Evolutionary conservation across 352 stramenopile species (phyloP), one percentile per base, ranked within the genome.

Genomic region (Discostella stelligera): DNA sequence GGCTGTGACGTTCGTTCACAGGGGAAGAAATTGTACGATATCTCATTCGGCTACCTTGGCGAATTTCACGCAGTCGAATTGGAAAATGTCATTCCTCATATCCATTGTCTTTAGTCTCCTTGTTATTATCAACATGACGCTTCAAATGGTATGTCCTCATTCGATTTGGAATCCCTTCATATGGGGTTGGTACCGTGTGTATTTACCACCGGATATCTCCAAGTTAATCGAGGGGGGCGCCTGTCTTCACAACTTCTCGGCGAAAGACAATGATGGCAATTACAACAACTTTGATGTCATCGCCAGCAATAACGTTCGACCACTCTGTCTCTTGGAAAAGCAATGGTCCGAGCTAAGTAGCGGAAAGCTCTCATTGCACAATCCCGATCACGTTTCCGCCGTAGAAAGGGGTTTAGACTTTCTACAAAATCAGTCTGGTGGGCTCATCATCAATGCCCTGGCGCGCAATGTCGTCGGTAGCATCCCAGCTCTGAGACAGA

Each of bases 381-480:
- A 80, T 49, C 60, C 60, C 5, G 65, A 80, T 10, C 74, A 86
- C 65, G 75, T 86, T 13, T 49, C 68, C 46, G 62, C 70, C 1
- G 79, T 86, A 7, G 68, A 79, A 58, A 55, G 65, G 0, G 79
- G 79, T n/a, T 74, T 84, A 20, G 48, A 74, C 3, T 82, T 81
- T 37, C 63, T 79, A 10, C 70, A 72, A 27, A 72, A 86, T 71
- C 20, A 66, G 25, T 71, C 48, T 10, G 65, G 67, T 27, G 79
- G 79, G 6, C 27, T 86, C n/a, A 44, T 86, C 3, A 74, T 86
- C 10, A 86, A 84, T 67, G 74, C 71, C 39, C 66, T 86, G 1
- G 63, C 79, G 0, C 66, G 79, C 16, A 75, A 86, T 64, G 66
- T 77, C 55, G 69, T 53, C 9, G 70, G 77, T 53, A 73, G 50